A percentile compares a stretch with the other conserved stretches of the same genome.
These are phyloP conservation scores for Botrytis cinerea DNA, from an alignment of 2,329 filamentous ascomycete genomes.

Conservation along the genomic window DNA sequence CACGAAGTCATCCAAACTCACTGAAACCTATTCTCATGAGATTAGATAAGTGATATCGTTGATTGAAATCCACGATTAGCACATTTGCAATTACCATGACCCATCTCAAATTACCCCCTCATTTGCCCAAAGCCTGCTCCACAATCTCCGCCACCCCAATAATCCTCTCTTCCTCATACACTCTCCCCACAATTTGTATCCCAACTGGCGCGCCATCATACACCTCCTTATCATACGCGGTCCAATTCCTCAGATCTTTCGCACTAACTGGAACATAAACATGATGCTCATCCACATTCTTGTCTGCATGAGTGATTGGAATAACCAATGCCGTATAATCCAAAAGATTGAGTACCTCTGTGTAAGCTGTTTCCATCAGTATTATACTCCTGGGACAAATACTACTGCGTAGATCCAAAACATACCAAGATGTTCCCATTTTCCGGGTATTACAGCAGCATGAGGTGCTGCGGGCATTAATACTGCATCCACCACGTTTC, in stretches of 20 bases:
- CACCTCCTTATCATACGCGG: constrained; percentile 48
- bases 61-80: too few relatives aligned
- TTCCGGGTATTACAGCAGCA: constrained; percentile 42
- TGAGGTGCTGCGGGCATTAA: constrained; percentile 52
- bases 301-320: constrained; percentile 52
- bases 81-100: too few relatives aligned
- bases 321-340: constrained; percentile 62
- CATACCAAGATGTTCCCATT: constrained; percentile 21
- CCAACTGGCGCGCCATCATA: constrained; percentile 52
- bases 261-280: constrained; percentile 47
- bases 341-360: constrained; percentile 62
- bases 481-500: constrained; percentile 53
- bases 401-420: background rate
- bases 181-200: constrained; percentile 54
- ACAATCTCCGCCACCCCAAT: constrained; percentile 44
- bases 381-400: background rate
- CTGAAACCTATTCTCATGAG: too few relatives aligned
- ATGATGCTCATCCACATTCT: constrained; percentile 43
- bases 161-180: constrained; percentile 57
- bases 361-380: constrained; percentile 45
- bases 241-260: constrained; percentile 48
- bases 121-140: constrained; percentile 29
- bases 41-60: background rate
- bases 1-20: background rate
- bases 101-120: background rate